Evolutionary conservation across 2,329 filamentous ascomycete species (phyloP).

Genomic region (Biscogniauxia marginata): DNA sequence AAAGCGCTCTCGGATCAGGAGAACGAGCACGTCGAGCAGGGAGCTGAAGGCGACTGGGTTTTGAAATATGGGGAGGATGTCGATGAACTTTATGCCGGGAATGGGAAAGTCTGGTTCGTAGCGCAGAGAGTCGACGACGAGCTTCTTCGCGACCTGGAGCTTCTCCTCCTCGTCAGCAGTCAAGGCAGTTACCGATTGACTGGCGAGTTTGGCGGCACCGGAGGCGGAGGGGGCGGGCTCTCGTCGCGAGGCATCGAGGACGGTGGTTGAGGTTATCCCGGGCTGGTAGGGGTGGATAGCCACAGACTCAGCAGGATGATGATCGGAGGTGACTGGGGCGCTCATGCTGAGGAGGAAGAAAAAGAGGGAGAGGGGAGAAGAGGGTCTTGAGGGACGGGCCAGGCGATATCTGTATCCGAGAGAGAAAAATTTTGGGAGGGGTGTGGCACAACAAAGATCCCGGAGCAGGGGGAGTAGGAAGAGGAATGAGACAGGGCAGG

Average conservation of each 20-base stretch:
- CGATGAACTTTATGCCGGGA: conserved; percentile 92
- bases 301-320: conserved; percentile 36
- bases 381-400: conserved; percentile 25
- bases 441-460: conserved; percentile 20
- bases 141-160: conserved; percentile 31
- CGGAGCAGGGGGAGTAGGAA: conserved; percentile 27
- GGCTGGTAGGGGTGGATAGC: conserved; percentile 34
- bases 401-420: conserved; percentile 30
- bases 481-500: conserved; percentile 29
- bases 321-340: conserved; percentile 33
- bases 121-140: conserved; percentile 70
- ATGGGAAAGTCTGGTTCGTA: conserved; percentile 91
- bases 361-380: conserved; percentile 29
- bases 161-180: conserved; percentile 29
- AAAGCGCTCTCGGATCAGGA: conserved; percentile 70
- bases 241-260: conserved; percentile 61
- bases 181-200: conserved; percentile 59
- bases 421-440: conserved; percentile 20
- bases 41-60: conserved; percentile 69
- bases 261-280: conserved; percentile 31
- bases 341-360: conserved; percentile 37
- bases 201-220: conserved; percentile 63
- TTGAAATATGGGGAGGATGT: conserved; percentile 95
- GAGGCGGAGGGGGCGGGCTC: conserved; percentile 61
- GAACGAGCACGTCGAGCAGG: conserved; percentile 80